Percentiles rank a stretch among this genome's conserved stretches.
These are phyloP conservation scores for Pseudogymnoascus sp. DNA, from an alignment of 2,329 filamentous ascomycete genomes.

Conservation along the genomic window DNA sequence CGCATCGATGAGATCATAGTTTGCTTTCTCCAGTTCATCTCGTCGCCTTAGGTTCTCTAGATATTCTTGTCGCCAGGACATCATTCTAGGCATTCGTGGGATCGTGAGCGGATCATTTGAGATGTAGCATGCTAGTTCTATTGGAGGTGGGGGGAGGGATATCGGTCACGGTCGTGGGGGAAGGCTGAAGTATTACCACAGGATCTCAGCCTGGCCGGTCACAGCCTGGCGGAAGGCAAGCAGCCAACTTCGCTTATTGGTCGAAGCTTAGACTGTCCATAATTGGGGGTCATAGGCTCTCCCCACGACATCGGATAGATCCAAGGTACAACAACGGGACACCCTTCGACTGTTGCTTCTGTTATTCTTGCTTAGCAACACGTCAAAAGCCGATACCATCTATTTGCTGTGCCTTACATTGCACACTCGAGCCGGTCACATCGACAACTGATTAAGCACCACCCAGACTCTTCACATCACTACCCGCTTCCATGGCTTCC, in stretches of 20 bases:
- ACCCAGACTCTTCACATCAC: background rate
- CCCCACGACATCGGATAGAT: conserved; percentile 6
- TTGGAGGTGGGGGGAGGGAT: background rate
- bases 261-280: conserved; percentile 1
- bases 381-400: background rate
- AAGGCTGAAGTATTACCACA: conserved; percentile 6
- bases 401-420: background rate
- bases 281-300: conserved; percentile 8
- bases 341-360: conserved; percentile 1
- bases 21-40: conserved; percentile 59
- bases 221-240: background rate
- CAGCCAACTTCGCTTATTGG: conserved; percentile 6
- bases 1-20: conserved; percentile 63
- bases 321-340: background rate
- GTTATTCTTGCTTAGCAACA: background rate
- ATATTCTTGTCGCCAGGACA: conserved; percentile 70
- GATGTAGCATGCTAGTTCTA: background rate
- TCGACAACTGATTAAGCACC: background rate
- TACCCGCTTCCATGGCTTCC: conserved; percentile 39
- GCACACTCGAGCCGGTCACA: background rate
- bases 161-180: background rate
- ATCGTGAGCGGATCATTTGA: background rate
- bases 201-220: background rate
- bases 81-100: conserved; percentile 18
- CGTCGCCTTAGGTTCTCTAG: conserved; percentile 62